Base-by-base conservation (phyloP, 2,329 filamentous ascomycete genomes). In the Aspergillus sp. region DNA sequence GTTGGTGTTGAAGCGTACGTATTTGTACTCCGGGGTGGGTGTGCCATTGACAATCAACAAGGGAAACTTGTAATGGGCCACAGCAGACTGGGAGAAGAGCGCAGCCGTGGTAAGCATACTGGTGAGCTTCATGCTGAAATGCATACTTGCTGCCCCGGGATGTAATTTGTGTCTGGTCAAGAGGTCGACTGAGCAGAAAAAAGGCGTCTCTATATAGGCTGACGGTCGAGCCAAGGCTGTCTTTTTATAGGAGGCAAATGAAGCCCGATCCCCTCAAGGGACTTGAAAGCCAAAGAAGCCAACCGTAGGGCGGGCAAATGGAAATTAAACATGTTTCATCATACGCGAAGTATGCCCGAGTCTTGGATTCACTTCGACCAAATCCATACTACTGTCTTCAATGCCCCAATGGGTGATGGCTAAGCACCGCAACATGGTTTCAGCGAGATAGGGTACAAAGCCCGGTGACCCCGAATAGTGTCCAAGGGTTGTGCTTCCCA, bases 261-360 rank as follows among this genome's bases (percentile, higher is more conserved):
- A 41, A 41, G 38, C 38, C n/a, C 38, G 38, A 17, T 19, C 4
- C n/a, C 11, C 9, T 11, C 9, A 11, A 34, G 3, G 32, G 32
- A 4, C 4, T 34, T 4, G 9, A 34, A 34, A 34, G 9, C 32
- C 32, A 34, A 4, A 11, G 32, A 34, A 13, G 32, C 32, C 9
- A 11, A 34, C 32, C 9, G 10, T 34, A 34, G 4, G 3, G 32
- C 32, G 32, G 29, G 29, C 29, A 34, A 34, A 34, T 34, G 9
- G 4, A 34, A 34, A 34, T 34, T 34, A 4, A 34, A 34, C 4
- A 43, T 43, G 14, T 46, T 23, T 46, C 44, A 46, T 31, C 44
- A 38, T 38, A 6, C 25, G 44, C 45, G 45, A 47, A 38, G 45
- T 47, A 19, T 14, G 45, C 21, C 45, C 45, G 29, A 36, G 31